Base-by-base conservation (phyloP, 805 yeast genomes). In the Clavispora santaluciae region DNA sequence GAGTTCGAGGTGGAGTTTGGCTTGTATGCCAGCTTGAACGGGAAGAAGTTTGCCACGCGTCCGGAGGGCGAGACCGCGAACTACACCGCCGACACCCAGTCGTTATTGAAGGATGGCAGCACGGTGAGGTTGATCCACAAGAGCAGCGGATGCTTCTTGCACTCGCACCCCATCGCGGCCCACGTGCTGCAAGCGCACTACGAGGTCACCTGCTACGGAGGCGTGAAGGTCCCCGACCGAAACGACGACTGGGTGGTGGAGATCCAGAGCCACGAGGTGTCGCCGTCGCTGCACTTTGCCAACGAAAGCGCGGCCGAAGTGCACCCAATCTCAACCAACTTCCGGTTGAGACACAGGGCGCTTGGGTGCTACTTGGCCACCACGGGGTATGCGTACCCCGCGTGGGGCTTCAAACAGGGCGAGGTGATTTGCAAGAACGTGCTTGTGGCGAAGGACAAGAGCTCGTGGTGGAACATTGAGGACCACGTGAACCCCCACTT, bases 231-330 rank as follows among this genome's bases (percentile, higher is more conserved):
- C 45, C 91, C 93, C 45, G 98, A 91, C 55, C 61, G 61, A 4
- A 85, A 86, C 56, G 97, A 90, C 59, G 83, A 93, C 62, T 93
- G 99, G 99, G 67, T 83, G 28, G 70, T 91, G 33, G 96, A 91
- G 65, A 73, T 93, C 49, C 85, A 79, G 41, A 77, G 78, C 35
- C 91, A 85, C 58, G 69, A 66, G 50, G 40, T 36, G 36, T 57
- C 73, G 40, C 60, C 76, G 12, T 51, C 70, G 44, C 40, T 61
- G 7, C 73, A 73, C 33, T 69, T 67, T 45, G 59, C 54, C 18
- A 57, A 66, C 36, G 86, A 85, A 59, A 71, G 72, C 42, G 54
- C 59, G 6, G 51, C 63, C 4, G 72, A 73, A 44, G 34, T 86
- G 8, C 95, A 86, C 57, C 90, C 93, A n/a, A 64, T 86, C 39